phyloP scores from a whole-genome alignment of 495 filamentous ascomycete species.

The Collariella sp. region DNA sequence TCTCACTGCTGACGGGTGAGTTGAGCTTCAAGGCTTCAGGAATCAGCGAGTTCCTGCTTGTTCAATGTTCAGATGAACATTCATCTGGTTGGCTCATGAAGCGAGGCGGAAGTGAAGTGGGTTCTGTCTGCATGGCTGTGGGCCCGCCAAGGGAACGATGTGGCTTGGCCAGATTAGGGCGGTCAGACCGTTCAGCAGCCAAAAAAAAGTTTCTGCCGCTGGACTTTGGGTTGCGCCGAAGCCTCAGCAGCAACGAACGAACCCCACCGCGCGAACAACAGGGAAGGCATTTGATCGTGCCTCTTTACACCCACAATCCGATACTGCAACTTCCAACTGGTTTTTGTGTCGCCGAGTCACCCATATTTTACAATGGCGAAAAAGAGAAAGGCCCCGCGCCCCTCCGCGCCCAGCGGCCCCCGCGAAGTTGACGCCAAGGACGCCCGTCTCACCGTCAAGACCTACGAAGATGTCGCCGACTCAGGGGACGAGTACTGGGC shows the following conservation, averaged over 20 bases:
- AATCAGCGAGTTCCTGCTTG: neutral
- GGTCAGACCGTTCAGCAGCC: neutral
- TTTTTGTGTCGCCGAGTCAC: neutral
- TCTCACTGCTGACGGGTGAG: neutral
- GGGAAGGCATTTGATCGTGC: neutral
- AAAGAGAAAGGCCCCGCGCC: conserved; percentile 65
- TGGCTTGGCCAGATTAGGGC: neutral
- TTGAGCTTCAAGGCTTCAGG: neutral
- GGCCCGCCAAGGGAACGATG: neutral
- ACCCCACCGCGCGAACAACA: neutral
- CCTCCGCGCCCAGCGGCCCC: conserved; percentile 31
- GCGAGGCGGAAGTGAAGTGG: neutral
- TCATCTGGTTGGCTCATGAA: neutral
- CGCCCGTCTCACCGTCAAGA: conserved; percentile 50
- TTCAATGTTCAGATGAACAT: neutral
- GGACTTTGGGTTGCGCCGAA: neutral
- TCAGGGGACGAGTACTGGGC: conserved; percentile 88
- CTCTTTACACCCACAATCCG: neutral
- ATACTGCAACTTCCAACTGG: neutral
- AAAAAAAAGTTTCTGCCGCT: conserved; percentile 6
- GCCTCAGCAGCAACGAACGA: neutral
- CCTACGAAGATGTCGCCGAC: conserved; percentile 80
- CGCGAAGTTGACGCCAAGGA: conserved; percentile 45
- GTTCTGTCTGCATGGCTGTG: neutral
- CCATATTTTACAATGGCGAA: conserved; percentile 54